Evolutionary conservation across 1,139 yeast species (phyloP), one percentile per base, ranked within the genome.

Genomic region (Trichomonascaceae sp.): DNA sequence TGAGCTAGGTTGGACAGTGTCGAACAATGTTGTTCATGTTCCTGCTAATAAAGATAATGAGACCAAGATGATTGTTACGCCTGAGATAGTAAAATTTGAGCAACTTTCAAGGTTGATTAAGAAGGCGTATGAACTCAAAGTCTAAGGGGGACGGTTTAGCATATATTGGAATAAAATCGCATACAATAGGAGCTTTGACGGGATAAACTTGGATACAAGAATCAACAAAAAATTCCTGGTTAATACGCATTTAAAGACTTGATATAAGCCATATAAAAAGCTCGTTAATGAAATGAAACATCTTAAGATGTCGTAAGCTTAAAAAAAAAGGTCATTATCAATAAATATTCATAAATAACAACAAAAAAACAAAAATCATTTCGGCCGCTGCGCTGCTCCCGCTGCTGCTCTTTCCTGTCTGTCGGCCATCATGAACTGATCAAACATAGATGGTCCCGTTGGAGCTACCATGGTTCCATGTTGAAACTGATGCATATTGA

Each of bases 101-200:
- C 74, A 71, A 61, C 56, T 71, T 49, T 60, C 64, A 38, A 57
- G 66, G 45, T 53, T 70, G 53, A 66, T 71, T 53, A 68, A 68
- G 63, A 61, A 67, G 18, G 71, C 70, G 24, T 68, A 62, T 55
- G 72, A 69, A 52, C 50, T 60, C 46, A 53, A 51, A 38, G 56
- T 53, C 13, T 58, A 57, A 45, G 41, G 41, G n/a, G 17, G n/a
- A n/a, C n/a, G n/a, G 17, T 36, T 32, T 32, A 36, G 41, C 41
- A 36, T 36, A 36, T 12, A 27, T 6, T 27, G 12, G 32, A 27
- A 27, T 27, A 27, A 27, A 27, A 27, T 27, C 32, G 32, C 32
- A 27, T 27, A 27, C 32, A 27, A 8, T 10, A 27, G 5, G 12
- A 22, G 24, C 24, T 22, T 22, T 22, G 6, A 22, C 24, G 24